phyloP scores from a whole-genome alignment of 164 flowering plant species.

The Piper longum region DNA sequence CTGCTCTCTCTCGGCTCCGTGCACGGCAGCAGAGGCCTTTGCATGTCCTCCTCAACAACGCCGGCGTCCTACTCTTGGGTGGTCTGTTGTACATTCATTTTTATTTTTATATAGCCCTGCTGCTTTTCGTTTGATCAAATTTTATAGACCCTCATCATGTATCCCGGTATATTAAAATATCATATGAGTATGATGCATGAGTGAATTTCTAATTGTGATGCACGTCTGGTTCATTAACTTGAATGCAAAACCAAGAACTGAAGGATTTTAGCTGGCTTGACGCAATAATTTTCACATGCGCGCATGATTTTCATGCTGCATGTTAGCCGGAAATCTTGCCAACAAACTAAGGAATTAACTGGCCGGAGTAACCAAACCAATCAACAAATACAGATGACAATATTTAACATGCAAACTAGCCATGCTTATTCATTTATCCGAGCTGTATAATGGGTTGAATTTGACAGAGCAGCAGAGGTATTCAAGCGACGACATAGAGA shows the following conservation, averaged over 20 bases:
- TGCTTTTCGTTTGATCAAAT: neutral
- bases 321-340: neutral
- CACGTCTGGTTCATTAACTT: too few relatives aligned
- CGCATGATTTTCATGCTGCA: neutral
- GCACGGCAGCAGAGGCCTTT: conserved; percentile 11
- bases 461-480: conserved; percentile 17
- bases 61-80: conserved; percentile 18
- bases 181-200: too few relatives aligned
- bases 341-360: neutral
- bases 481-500: conserved; percentile 19
- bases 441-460: neutral
- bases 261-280: too few relatives aligned
- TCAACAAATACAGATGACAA: too few relatives aligned
- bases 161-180: too few relatives aligned
- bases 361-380: neutral
- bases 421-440: too few relatives aligned
- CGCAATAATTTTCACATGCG: too few relatives aligned
- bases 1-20: conserved; percentile 23
- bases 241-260: too few relatives aligned
- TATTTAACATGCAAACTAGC: too few relatives aligned
- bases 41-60: conserved; percentile 26
- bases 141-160: too few relatives aligned
- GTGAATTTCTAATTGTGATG: too few relatives aligned
- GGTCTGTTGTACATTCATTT: conserved; percentile 1
- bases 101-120: neutral